phyloP scores from a whole-genome alignment of 2,329 filamentous ascomycete species.

The Penicillium capsulatum region DNA sequence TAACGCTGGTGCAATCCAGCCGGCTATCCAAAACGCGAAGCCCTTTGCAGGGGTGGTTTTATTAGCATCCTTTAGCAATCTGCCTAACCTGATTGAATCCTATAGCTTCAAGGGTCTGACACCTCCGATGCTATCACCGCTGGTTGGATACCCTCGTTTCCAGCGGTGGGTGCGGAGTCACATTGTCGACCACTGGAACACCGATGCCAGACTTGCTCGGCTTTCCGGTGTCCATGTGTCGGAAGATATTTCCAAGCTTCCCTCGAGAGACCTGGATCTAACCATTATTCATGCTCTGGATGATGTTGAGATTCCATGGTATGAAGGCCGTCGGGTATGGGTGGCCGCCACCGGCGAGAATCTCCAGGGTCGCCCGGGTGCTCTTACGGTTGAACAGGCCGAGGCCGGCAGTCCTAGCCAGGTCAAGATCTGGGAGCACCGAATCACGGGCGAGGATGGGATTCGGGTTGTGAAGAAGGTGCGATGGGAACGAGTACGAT shows the following conservation, averaged over 20 bases:
- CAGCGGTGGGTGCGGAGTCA: slow-evolving; percentile 57
- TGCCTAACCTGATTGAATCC: slow-evolving; percentile 67
- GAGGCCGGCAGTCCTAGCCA: slow-evolving; percentile 31
- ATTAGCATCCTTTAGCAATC: slow-evolving; percentile 71
- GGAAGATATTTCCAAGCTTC: slow-evolving; percentile 9
- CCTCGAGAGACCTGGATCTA: slow-evolving; percentile 55
- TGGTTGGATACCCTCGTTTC: slow-evolving; percentile 63
- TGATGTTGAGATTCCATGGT: slow-evolving; percentile 77
- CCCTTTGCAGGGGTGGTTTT: slow-evolving; percentile 78
- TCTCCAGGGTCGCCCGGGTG: slow-evolving; percentile 24
- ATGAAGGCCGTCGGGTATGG: slow-evolving; percentile 41
- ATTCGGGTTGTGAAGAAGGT: slow-evolving; percentile 34
- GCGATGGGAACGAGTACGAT: slow-evolving; percentile 42
- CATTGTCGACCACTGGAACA: slow-evolving; percentile 79
- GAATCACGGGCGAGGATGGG: slow-evolving; percentile 14
- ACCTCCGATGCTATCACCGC: slow-evolving; percentile 68
- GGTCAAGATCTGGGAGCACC: slow-evolving; percentile 38
- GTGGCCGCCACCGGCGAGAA: slow-evolving; percentile 33
- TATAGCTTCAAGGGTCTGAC: slow-evolving; percentile 77
- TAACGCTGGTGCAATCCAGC: slow-evolving; percentile 33
- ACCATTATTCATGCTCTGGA: slow-evolving; percentile 75
- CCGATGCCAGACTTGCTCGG: slow-evolving; percentile 58
- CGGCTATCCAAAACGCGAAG: slow-evolving; percentile 44
- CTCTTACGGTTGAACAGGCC: slow-evolving; percentile 26
- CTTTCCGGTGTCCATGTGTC: slow-evolving; percentile 30